Conservation (phyloP, 2,329 filamentous ascomycete genomes). For the Pyrenophora teres region DNA sequence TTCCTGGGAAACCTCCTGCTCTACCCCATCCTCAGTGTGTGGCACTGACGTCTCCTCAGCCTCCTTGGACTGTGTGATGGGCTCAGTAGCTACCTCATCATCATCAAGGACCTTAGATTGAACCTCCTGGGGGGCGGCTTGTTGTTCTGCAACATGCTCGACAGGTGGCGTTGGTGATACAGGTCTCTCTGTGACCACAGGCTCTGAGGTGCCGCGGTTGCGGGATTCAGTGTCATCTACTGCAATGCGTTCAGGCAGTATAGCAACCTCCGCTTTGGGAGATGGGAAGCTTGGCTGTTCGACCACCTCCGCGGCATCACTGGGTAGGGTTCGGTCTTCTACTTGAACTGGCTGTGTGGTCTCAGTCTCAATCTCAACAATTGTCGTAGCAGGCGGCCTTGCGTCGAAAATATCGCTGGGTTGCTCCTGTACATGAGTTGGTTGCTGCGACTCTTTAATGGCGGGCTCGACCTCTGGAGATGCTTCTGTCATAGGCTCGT, state of each 20-base stretch:
- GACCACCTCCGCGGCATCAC: background rate
- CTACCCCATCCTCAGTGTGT: background rate
- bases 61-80: constrained; percentile 4
- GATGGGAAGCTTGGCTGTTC: background rate
- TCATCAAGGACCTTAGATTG: background rate
- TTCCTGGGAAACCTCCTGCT: too few relatives aligned
- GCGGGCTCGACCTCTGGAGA: background rate
- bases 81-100: background rate
- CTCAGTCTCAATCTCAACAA: background rate
- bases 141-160: background rate
- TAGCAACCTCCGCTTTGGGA: background rate
- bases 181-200: background rate
- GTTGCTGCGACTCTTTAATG: background rate
- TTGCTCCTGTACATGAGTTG: background rate
- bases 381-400: background rate
- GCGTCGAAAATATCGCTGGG: background rate
- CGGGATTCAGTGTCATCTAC: background rate
- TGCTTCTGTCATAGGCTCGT: constrained; percentile 4
- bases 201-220: background rate
- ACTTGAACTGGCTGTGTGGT: background rate
- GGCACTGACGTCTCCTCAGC: background rate
- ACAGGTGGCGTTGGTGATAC: background rate
- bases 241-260: constrained; percentile 1
- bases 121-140: background rate
- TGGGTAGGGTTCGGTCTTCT: background rate